phyloP scores from a whole-genome alignment of 2,329 filamentous ascomycete genomes.

The Aspergillus intermedius region DNA sequence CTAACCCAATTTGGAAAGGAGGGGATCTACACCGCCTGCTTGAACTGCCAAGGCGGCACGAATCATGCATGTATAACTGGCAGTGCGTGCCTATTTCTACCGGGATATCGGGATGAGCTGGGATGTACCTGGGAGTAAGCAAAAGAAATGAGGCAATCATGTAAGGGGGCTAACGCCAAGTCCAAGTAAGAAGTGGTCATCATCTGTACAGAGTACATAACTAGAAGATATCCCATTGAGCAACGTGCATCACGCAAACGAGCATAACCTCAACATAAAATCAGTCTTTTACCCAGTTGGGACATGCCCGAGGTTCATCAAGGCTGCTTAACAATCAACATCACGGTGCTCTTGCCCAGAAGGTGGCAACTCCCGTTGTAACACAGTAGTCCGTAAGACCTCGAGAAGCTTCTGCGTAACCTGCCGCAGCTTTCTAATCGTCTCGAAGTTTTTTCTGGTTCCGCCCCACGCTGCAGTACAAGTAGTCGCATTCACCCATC shows the following conservation, averaged over 20 bases:
- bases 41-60: no score
- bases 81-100: no score
- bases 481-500: neutral
- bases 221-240: no score
- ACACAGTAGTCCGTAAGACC: neutral
- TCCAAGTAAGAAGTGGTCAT: no score
- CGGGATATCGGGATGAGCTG: no score
- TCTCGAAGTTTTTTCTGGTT: constrained; percentile 5
- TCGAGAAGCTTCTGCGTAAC: constrained; percentile 21
- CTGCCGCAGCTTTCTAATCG: constrained; percentile 18
- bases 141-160: no score
- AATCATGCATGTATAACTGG: no score
- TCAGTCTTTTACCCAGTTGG: neutral
- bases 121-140: no score
- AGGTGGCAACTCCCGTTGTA: constrained; percentile 16
- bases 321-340: constrained; percentile 17
- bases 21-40: no score
- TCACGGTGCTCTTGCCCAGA: constrained; percentile 23
- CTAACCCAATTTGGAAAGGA: no score
- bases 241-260: neutral
- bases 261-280: neutral
- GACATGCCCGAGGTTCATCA: neutral
- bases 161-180: no score
- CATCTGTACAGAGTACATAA: no score
- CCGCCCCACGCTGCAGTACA: constrained; percentile 4